Evolutionary conservation across 805 yeast genomes (phyloP).

Genomic region (Citeromyces nyonsensis): DNA sequence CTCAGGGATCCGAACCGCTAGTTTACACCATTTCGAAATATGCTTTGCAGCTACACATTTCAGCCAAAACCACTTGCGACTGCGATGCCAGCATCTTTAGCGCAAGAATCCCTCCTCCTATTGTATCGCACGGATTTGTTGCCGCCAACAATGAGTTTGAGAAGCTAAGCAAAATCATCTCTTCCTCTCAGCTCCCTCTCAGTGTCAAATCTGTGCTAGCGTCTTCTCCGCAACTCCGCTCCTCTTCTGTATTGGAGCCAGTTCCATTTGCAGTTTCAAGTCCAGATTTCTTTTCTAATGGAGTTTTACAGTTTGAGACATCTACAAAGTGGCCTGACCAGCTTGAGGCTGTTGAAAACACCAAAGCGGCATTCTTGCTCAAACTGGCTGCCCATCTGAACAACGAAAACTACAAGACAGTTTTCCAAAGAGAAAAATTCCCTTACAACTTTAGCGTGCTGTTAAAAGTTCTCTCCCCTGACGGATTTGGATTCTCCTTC

Average conservation of each 20-base stretch:
- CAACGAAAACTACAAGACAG: slow-evolving; percentile 34
- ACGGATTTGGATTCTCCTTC: slow-evolving; percentile 76
- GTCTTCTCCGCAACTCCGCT: slow-evolving; percentile 59
- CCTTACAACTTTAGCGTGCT: slow-evolving; percentile 50
- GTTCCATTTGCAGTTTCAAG: slow-evolving; percentile 65
- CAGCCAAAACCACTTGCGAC: slow-evolving; percentile 20
- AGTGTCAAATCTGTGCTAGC: slow-evolving; percentile 59
- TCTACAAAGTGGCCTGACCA: slow-evolving; percentile 96
- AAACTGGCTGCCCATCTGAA: slow-evolving; percentile 37
- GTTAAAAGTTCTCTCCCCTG: slow-evolving; percentile 64
- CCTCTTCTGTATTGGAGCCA: slow-evolving; percentile 64
- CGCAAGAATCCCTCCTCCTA: slow-evolving; percentile 39
- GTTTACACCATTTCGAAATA: slow-evolving; percentile 50
- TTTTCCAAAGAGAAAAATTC: slow-evolving; percentile 52
- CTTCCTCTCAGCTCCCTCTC: slow-evolving; percentile 48
- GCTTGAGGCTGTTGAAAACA: slow-evolving; percentile 65
- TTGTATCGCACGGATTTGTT: slow-evolving; percentile 23
- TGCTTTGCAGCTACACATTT: slow-evolving; percentile 47
- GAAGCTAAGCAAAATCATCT: slow-evolving; percentile 27
- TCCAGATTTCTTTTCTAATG: slow-evolving; percentile 71
- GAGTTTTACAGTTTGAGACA: slow-evolving; percentile 74
- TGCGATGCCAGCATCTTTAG: slow-evolving; percentile 29
- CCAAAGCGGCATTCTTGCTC: slow-evolving; percentile 79
- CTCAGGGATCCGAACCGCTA: slow-evolving; percentile 41
- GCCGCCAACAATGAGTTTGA: slow-evolving; percentile 33